These are phyloP conservation scores for Venturiaceae sp. DNA, from an alignment of 2,329 filamentous ascomycete species.

Conservation along the genomic window DNA sequence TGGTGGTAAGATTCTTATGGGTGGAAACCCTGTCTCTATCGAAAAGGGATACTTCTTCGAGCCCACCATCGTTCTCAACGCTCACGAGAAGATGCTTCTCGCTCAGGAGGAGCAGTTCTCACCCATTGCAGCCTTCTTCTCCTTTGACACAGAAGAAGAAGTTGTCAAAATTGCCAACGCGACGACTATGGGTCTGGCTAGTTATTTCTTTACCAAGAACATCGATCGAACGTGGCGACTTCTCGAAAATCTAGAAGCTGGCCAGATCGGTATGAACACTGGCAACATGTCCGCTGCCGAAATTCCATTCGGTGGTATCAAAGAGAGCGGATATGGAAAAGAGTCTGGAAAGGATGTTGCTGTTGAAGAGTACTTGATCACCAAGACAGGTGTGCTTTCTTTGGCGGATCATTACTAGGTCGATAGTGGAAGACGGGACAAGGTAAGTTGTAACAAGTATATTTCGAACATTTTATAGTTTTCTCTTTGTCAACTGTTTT, in stretches of 20 bases:
- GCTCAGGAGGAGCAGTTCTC: conserved; percentile 55
- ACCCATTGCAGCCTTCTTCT: conserved; percentile 53
- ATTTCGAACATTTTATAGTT: too few species aligned
- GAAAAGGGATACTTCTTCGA: conserved; percentile 58
- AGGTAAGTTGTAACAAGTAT: not conserved
- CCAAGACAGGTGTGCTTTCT: conserved; percentile 56
- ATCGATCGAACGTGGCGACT: conserved; percentile 56
- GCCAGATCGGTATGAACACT: conserved; percentile 45
- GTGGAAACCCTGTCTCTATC: conserved; percentile 41
- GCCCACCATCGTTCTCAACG: conserved; percentile 53
- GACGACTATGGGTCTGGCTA: conserved; percentile 53
- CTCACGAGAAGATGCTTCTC: conserved; percentile 48
- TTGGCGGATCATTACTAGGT: conserved; percentile 32
- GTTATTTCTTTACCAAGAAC: conserved; percentile 60
- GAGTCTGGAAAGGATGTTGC: conserved; percentile 59
- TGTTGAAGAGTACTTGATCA: conserved; percentile 51
- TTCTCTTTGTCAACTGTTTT: too few species aligned
- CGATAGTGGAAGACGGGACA: not conserved
- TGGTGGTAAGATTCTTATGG: conserved; percentile 55
- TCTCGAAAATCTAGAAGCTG: conserved; percentile 57
- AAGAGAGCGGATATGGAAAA: conserved; percentile 59
- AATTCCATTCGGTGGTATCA: conserved; percentile 58
- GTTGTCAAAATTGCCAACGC: conserved; percentile 50
- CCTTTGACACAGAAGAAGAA: conserved; percentile 58
- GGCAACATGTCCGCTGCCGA: conserved; percentile 57